These are phyloP conservation scores for Bocquillonia castaneifolia DNA, from an alignment of 441 rosid genomes.

Conservation along the genomic window DNA sequence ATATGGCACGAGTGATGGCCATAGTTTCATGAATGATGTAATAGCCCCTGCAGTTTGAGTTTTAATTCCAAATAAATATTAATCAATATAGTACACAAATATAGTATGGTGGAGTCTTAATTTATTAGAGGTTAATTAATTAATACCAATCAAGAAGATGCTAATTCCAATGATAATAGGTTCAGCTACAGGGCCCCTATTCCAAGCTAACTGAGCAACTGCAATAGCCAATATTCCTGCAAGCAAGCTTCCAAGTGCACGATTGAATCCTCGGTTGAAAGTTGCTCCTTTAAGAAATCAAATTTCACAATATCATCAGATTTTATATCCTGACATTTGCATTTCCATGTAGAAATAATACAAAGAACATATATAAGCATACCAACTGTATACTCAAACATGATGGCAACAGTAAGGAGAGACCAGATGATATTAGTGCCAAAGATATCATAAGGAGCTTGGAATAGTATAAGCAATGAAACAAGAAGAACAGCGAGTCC, in stretches of 20 bases:
- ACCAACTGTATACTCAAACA: constrained; percentile 72
- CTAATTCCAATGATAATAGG: constrained; percentile 56
- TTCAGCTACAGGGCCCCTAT: constrained; percentile 42
- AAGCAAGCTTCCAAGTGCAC: constrained; percentile 60
- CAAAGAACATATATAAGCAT: constrained; percentile 10
- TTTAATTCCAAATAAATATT: too few species aligned
- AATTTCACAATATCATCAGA: background rate
- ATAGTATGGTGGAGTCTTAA: too few species aligned
- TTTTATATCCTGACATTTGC: background rate
- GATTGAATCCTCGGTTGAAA: constrained; percentile 64
- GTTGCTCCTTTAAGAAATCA: constrained; percentile 45
- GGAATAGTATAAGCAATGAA: constrained; percentile 53
- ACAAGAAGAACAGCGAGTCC: constrained; percentile 61
- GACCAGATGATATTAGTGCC: constrained; percentile 66
- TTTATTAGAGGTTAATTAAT: too few species aligned
- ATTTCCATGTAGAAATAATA: background rate
- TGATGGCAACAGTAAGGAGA: constrained; percentile 66
- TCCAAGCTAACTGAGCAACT: constrained; percentile 41
- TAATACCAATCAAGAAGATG: constrained; percentile 56
- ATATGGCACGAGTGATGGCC: constrained; percentile 61
- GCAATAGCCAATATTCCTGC: constrained; percentile 53
- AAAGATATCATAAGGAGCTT: constrained; percentile 55
- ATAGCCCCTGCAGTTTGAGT: constrained; percentile 36
- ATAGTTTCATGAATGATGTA: constrained; percentile 59
- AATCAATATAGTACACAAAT: too few species aligned